Base-by-base conservation (phyloP, 2,329 filamentous ascomycete genomes). In the Xylaria sp. region DNA sequence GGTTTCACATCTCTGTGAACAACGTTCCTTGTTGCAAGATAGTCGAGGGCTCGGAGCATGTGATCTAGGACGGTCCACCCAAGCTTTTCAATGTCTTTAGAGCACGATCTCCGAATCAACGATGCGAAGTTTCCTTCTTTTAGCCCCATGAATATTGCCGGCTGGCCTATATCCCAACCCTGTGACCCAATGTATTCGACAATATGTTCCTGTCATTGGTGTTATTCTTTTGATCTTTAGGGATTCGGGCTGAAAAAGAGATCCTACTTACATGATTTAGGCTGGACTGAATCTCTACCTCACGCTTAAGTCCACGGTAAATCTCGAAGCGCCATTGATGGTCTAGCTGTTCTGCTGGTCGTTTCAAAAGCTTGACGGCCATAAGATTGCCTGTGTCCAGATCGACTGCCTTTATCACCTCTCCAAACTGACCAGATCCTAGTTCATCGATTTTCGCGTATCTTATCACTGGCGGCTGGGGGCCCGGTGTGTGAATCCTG, bases 1-100 rank as follows among this genome's bases (percentile, higher is more conserved):
- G 62, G 62, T 19, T 64, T 64, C 1, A 64, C 17, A 11, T 64
- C 62, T 8, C 55, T 24, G 11, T 64, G 62, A 7, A 59, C 4
- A 0, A 64, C 36, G 2, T 4, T 1, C 1, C 6, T 2, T 1
- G 6, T 1, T 1, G 55, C n/a, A 1, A 64, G 24, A 12, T 8
- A 59, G n/a, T 64, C 62, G 1, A 59, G 14, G 1, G 62, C 56
- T 48, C 60, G 48, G 27, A 65, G 63, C 4, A 60, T 60, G 1
- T 65, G 63, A 14, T 55, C 2, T 4, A 57, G 42, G 6, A 11
- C 27, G 4, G 24, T 27, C 24, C 24, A 27, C 24, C 24, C 24
- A 4, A 8, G 2, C 0, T 8, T 0, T 14, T 11, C 34, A 24
- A 59, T 7, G 0, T 54, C 19, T 12, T 3, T 3, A 14, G 48